Conservation (phyloP, 2,329 filamentous ascomycete genomes). For the Ophiosphaerella herpotricha region DNA sequence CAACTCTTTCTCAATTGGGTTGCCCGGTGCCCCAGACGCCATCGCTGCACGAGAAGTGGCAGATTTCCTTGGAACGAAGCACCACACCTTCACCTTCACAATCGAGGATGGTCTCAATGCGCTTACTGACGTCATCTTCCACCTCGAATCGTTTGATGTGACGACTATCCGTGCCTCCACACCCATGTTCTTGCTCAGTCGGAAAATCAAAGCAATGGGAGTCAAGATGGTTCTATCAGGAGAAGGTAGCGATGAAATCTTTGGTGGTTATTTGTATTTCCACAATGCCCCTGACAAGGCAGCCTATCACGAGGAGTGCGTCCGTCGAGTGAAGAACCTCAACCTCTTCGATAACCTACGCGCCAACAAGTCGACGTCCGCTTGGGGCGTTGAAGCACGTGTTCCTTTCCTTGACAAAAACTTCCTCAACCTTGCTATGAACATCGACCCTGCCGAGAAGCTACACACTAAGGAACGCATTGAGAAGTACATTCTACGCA, state of each 20-base stretch:
- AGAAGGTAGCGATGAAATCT: slow-evolving; percentile 97
- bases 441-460: slow-evolving; percentile 92
- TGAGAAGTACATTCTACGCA: slow-evolving; percentile 97
- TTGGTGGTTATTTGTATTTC: slow-evolving; percentile 98
- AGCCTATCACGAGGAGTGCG: slow-evolving; percentile 94
- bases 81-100: slow-evolving; percentile 98
- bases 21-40: slow-evolving; percentile 90
- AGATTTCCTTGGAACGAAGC: slow-evolving; percentile 95
- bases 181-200: slow-evolving; percentile 95
- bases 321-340: slow-evolving; percentile 93
- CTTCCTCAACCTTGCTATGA: slow-evolving; percentile 92
- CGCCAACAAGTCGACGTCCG: slow-evolving; percentile 98
- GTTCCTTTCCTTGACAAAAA: slow-evolving; percentile 97
- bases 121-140: slow-evolving; percentile 95
- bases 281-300: slow-evolving; percentile 88
- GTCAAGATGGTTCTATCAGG: slow-evolving; percentile 99
- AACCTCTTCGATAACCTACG: slow-evolving; percentile 95
- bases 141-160: slow-evolving; percentile 96
- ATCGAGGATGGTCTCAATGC: slow-evolving; percentile 97
- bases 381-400: slow-evolving; percentile 96
- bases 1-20: slow-evolving; percentile 98
- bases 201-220: slow-evolving; percentile 99
- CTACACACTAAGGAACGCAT: slow-evolving; percentile 80
- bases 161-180: slow-evolving; percentile 98
- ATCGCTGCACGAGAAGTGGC: slow-evolving; percentile 91